Conservation (phyloP, 192 early-diverging fungal species). For the Entomortierella beljakovae region DNA sequence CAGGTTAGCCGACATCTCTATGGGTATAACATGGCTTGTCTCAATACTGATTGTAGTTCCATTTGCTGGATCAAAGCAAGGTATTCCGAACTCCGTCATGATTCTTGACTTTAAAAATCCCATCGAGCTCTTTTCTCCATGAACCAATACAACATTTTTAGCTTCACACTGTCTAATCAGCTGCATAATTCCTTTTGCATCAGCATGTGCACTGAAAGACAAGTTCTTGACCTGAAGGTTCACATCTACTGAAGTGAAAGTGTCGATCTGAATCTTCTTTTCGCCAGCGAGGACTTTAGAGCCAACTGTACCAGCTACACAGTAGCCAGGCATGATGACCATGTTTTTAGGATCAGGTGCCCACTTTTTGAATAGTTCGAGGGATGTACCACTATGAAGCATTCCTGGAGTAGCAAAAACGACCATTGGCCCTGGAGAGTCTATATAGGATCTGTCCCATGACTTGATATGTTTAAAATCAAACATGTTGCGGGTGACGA, state of each 20-base stretch:
- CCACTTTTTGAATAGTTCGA: slow-evolving; percentile 98
- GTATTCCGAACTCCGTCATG: slow-evolving; percentile 83
- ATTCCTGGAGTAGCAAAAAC: slow-evolving; percentile 98
- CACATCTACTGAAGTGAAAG: slow-evolving; percentile 78
- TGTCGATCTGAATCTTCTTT: slow-evolving; percentile 87
- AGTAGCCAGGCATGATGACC: slow-evolving; percentile 98
- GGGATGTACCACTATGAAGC: slow-evolving; percentile 95
- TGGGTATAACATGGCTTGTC: slow-evolving; percentile 74
- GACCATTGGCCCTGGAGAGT: slow-evolving; percentile 92
- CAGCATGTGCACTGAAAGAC: slow-evolving; percentile 97
- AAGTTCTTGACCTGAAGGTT: slow-evolving; percentile 95
- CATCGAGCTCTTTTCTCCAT: slow-evolving; percentile 95
- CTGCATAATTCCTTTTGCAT: slow-evolving; percentile 98
- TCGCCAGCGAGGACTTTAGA: slow-evolving; percentile 92
- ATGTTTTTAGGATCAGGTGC: slow-evolving; percentile 92
- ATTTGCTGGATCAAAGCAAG: slow-evolving; percentile 91
- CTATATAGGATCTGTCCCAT: slow-evolving; percentile 77
- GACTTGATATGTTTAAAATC: slow-evolving; percentile 95
- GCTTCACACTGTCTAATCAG: slow-evolving; percentile 91
- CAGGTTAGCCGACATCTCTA: slow-evolving; percentile 60
- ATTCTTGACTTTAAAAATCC: slow-evolving; percentile 83
- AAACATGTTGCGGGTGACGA: slow-evolving; percentile 96
- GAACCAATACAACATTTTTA: slow-evolving; percentile 92
- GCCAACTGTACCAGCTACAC: slow-evolving; percentile 96
- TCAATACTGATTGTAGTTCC: slow-evolving; percentile 79